These are phyloP conservation scores for Verbena officinalis DNA, from an alignment of 257 asterid species.

Conservation along the genomic window DNA sequence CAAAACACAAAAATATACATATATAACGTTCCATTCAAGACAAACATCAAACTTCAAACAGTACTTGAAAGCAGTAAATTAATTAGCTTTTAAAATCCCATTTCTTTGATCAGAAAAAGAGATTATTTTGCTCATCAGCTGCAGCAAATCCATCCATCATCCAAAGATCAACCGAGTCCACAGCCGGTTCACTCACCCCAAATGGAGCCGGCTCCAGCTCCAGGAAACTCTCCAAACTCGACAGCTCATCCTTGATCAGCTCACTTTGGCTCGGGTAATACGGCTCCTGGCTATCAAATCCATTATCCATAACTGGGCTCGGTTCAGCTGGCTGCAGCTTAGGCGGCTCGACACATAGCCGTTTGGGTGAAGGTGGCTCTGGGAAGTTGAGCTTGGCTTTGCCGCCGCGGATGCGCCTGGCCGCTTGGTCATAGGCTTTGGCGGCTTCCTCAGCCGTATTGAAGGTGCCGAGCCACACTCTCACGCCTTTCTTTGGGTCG, in stretches of 20 bases:
- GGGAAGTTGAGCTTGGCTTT: constrained; percentile 89
- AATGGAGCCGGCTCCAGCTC: constrained; percentile 48
- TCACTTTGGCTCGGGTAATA: constrained; percentile 35
- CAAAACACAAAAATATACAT: not conserved
- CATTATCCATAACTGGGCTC: constrained; percentile 23
- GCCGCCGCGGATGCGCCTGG: constrained; percentile 72
- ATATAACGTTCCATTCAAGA: not conserved
- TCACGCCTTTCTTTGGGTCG: constrained; percentile 65
- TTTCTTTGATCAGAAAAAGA: constrained; percentile 35
- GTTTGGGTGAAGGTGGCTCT: constrained; percentile 45
- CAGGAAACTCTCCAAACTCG: constrained; percentile 64
- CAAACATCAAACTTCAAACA: constrained; percentile 1
- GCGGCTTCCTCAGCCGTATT: constrained; percentile 76
- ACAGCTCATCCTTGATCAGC: constrained; percentile 48
- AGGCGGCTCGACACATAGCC: constrained; percentile 34
- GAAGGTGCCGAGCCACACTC: constrained; percentile 90
- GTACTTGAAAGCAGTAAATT: not conserved
- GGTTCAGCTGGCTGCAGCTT: constrained; percentile 30
- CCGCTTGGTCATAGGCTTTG: constrained; percentile 75
- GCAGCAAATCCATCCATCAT: constrained; percentile 54
- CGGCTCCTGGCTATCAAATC: constrained; percentile 32
- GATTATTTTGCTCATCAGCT: constrained; percentile 32
- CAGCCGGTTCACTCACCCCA: constrained; percentile 34
- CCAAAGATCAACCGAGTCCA: constrained; percentile 46
- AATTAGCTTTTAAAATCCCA: not conserved